Percentiles rank a stretch among this genome's conserved stretches.
Evolutionary conservation across 345 rosid genomes (phyloP).

Genomic region (Sonneratia alba): DNA sequence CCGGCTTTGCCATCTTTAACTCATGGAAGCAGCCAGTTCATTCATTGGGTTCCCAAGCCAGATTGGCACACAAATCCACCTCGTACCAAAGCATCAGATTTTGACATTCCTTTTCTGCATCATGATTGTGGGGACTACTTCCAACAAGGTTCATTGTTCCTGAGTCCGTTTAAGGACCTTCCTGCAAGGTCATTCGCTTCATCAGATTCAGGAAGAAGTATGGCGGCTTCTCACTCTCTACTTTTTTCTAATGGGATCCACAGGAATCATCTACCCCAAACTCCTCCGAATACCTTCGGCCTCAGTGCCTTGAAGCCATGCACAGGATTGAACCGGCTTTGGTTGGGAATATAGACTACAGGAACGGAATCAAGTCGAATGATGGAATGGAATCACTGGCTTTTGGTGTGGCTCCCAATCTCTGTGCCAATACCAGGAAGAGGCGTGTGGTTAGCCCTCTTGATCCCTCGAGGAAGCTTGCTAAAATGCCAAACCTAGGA

Average conservation of each 20-base stretch:
- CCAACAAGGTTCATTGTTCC: constrained; percentile 21
- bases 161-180: constrained; percentile 24
- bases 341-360: too few species aligned
- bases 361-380: too few species aligned
- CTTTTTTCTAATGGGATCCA: constrained; percentile 12
- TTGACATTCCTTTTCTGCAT: constrained; percentile 32
- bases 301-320: too few species aligned
- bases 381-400: too few species aligned
- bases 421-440: too few species aligned
- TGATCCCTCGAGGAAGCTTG: too few species aligned
- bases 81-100: constrained; percentile 19
- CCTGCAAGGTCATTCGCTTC: constrained; percentile 27
- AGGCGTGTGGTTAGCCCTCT: too few species aligned
- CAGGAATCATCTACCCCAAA: constrained; percentile 7
- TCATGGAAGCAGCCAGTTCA: constrained; percentile 10
- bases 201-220: constrained; percentile 13
- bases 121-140: constrained; percentile 20
- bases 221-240: constrained; percentile 12
- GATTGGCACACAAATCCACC: constrained; percentile 19
- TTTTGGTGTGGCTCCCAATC: too few species aligned
- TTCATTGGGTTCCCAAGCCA: constrained; percentile 16
- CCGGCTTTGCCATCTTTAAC: constrained; percentile 12
- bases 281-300: constrained; percentile 9
- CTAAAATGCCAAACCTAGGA: too few species aligned
- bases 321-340: too few species aligned